A percentile compares a stretch with the other conserved stretches of the same genome.
Conservation (phyloP, 176 grass and related monocot genomes). For the Eremochloa ophiuroides region DNA sequence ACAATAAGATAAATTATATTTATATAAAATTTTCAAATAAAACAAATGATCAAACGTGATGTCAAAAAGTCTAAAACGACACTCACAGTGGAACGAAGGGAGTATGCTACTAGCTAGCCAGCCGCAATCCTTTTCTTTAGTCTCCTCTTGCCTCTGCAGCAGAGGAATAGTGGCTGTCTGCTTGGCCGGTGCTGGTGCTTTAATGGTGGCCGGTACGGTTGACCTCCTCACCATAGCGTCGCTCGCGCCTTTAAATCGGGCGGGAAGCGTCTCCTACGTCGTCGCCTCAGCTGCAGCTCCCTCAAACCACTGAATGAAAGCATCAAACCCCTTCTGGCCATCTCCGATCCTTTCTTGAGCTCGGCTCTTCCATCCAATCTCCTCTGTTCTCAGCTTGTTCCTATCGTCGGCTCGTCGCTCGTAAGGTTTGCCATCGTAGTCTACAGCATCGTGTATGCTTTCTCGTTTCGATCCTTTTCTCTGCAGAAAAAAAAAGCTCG, state of each 20-base stretch:
- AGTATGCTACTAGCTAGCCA: too few species aligned
- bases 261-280: conserved; percentile 17
- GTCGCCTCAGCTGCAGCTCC: neutral
- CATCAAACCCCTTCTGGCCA: neutral
- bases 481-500: neutral
- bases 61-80: too few species aligned
- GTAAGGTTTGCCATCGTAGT: neutral
- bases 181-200: conserved; percentile 36
- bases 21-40: too few species aligned
- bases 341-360: neutral
- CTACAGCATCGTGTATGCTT: neutral
- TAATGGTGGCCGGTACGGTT: conserved; percentile 49
- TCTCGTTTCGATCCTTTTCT: neutral
- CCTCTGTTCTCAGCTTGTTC: neutral
- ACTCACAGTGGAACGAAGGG: too few species aligned
- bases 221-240: neutral
- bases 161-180: conserved; percentile 1
- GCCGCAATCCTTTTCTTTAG: neutral
- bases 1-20: too few species aligned
- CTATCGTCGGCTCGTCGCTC: neutral
- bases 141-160: neutral
- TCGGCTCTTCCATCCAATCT: neutral
- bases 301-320: neutral
- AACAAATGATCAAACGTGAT: too few species aligned
- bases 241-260: conserved; percentile 32